Base-by-base conservation (phyloP, 805 yeast genomes). In the Starmerella ratchasimensis region DNA sequence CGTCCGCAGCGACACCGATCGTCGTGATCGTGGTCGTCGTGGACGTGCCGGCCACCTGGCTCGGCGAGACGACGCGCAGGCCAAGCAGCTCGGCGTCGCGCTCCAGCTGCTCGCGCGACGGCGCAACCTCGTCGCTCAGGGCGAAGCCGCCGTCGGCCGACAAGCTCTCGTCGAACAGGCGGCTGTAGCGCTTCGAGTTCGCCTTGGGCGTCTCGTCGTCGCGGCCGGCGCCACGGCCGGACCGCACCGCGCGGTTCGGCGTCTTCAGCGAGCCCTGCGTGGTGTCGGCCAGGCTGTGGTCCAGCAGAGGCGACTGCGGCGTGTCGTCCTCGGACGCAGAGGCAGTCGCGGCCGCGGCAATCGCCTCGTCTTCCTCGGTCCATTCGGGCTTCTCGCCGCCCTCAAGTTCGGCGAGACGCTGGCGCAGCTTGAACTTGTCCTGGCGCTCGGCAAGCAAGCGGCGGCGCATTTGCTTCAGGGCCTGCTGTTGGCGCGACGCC, bases 371-470 rank as follows among this genome's bases (percentile, higher is more conserved):
- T 7, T 30, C 22, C 10, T 30, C 33, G 27, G 13, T 25, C 38
- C 21, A 28, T 4, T n/a, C 15, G 5, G 33, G 32, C 11, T 10
- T 33, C 4, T 31, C 27, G 10, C 14, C 23, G 11, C 33, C 39
- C 10, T 9, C 23, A 5, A 31, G 13, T 13, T 32, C 37, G 11
- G 43, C 41, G 13, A 40, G 31, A 28, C 27, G 25, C 15, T 28
- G 29, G 3, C 36, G 36, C 5, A 37, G 36, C 20, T 34, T 28
- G 23, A 32, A 17, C n/a, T 35, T 42, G 31, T 41, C 45, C 21
- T 34, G 21, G 5, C 44, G 28, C 30, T 30, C 34, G 20, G 34
- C 32, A 13, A 28, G 33, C 17, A 37, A 22, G 4, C 30, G 41
- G 10, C 21, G 24, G 4, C 37, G 28, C 13, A 21, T 15, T 9